Base-by-base conservation (phyloP, 1,139 yeast genomes). In the Hyphopichia wangnamkhiaoensis region DNA sequence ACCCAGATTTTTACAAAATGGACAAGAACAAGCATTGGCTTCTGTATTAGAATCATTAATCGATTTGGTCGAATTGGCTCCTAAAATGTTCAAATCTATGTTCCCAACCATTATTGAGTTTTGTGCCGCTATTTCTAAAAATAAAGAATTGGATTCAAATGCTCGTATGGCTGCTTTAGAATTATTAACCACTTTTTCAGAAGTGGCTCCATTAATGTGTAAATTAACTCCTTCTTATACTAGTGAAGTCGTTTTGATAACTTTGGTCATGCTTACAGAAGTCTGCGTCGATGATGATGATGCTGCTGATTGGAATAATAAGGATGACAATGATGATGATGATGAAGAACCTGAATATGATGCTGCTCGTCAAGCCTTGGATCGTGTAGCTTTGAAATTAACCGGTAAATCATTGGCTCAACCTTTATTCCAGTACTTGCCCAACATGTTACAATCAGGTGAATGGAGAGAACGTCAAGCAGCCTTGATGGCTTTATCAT, bases 401-500 rank as follows among this genome's bases (percentile, higher is more conserved):
- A 91, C 87, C 31, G 98, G 97, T 31, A 84, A 83, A 56, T 74
- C 84, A 8, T 73, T 93, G 47, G 94, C 95, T 13, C 84, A 83
- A 17, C 95, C 96, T 17, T 70, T 93, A 42, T 93, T 93, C 66
- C 89, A 84, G 55, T 86, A 81, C 63, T 71, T 93, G 46, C 96
- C 97, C 12, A 79, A 79, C 40, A 85, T 93, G 96, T 65, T 87
- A 25, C 71, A 71, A 41, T 84, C 95, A 1, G 56, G 68, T 29
- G 78, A 80, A 46, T 93, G 98, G 98, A 83, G 95, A 61, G 95
- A 90, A 61, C 84, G 97, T 46, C 96, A 90, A 61, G 98, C 96
- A 13, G 96, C 98, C 2, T 71, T 93, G 42, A 93, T 93, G 98
- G 98, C 97, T 0, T 70, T 93, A 33, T 89, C 97, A 1, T 84